These are phyloP conservation scores for Wallacemonas sp. DNA, from an alignment of 208 protist species.

Conservation along the genomic window DNA sequence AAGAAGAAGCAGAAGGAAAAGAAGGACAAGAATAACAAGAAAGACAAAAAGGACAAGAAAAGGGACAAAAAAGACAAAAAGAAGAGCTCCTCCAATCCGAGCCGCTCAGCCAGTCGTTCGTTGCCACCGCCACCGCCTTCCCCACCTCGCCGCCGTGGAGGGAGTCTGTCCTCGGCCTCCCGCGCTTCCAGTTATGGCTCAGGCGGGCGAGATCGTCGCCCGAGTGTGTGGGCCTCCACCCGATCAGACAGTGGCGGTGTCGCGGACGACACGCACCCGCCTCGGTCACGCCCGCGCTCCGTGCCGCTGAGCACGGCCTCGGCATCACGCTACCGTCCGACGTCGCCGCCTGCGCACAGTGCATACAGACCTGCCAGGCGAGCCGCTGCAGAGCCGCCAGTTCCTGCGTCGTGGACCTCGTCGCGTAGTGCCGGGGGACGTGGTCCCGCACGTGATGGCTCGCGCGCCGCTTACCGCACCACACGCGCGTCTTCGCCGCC, in stretches of 20 bases:
- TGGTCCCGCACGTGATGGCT: no score
- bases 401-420: slow-evolving; percentile 2
- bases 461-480: no score
- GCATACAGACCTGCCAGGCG: neutral
- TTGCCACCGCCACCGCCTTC: slow-evolving; percentile 8
- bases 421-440: no score
- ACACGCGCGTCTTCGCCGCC: no score
- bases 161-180: no score
- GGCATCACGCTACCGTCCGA: neutral
- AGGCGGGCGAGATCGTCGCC: no score
- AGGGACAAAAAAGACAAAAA: slow-evolving; percentile 17
- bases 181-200: no score
- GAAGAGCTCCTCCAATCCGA: neutral
- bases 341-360: neutral
- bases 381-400: no score
- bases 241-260: no score
- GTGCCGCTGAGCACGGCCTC: neutral
- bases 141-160: neutral
- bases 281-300: no score
- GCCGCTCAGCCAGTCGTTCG: slow-evolving; percentile 1
- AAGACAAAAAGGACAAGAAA: neutral
- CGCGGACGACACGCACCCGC: no score
- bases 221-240: no score
- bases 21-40: slow-evolving; percentile 12
- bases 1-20: slow-evolving; percentile 17